These are phyloP conservation scores for Saturnispora mendoncae DNA, from an alignment of 805 yeast genomes.

Conservation along the genomic window DNA sequence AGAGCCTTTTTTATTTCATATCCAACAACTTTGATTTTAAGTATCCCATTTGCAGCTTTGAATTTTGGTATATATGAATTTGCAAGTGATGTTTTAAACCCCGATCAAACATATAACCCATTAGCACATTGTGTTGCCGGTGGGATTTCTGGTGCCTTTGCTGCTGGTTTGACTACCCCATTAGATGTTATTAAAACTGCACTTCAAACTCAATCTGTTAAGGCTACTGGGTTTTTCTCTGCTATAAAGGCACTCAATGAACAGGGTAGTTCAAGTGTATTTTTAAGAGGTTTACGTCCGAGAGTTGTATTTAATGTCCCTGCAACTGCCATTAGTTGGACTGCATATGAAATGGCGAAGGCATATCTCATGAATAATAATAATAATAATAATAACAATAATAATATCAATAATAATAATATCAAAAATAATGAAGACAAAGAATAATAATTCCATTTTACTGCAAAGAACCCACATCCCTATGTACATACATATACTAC, in stretches of 20 bases:
- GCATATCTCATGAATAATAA: conserved; percentile 30
- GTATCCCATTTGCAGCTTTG: conserved; percentile 89
- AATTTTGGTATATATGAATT: conserved; percentile 91
- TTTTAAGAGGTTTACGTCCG: conserved; percentile 79
- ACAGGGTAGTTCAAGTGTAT: conserved; percentile 56
- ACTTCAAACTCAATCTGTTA: conserved; percentile 69
- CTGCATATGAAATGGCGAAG: conserved; percentile 96
- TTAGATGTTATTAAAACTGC: conserved; percentile 89
- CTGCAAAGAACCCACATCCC: neutral
- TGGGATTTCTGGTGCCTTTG: conserved; percentile 87
- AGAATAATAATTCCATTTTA: too few relatives aligned
- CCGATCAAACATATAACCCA: conserved; percentile 73
- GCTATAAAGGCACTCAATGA: conserved; percentile 63
- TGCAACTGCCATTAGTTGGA: conserved; percentile 95
- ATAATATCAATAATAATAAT: too few relatives aligned
- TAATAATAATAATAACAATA: neutral
- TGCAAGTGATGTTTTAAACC: conserved; percentile 69
- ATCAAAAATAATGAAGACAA: too few relatives aligned
- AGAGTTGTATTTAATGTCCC: conserved; percentile 91
- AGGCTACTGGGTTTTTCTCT: conserved; percentile 55
- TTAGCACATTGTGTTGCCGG: conserved; percentile 87
- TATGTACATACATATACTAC: neutral
- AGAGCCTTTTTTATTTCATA: conserved; percentile 85
- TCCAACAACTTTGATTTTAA: conserved; percentile 88
- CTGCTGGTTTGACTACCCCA: conserved; percentile 93